These are phyloP conservation scores for Podospora pseudoanserina DNA, from an alignment of 495 filamentous ascomycete genomes.

Conservation along the genomic window DNA sequence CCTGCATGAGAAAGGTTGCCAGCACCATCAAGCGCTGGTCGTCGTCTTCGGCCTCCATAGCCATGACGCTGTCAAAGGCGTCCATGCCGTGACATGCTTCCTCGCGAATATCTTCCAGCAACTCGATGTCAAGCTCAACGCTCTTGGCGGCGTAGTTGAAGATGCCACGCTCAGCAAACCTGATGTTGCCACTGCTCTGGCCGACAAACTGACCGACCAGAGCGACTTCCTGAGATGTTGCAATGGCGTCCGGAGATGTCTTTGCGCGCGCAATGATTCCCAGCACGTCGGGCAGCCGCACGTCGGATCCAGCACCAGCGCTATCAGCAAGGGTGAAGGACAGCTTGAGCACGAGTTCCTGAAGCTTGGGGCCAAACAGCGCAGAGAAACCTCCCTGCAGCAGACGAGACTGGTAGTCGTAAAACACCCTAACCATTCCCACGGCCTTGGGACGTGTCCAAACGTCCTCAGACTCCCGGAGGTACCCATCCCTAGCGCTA, in stretches of 20 bases:
- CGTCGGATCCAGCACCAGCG: constrained; percentile 29
- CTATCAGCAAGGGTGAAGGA: constrained; percentile 44
- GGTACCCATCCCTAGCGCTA: constrained; percentile 18
- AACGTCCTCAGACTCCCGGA: constrained; percentile 32
- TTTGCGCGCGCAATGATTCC: constrained; percentile 48
- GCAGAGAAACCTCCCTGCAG: constrained; percentile 50
- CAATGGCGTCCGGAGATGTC: constrained; percentile 40
- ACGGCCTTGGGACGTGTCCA: constrained; percentile 44
- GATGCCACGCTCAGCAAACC: constrained; percentile 46
- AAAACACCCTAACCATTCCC: constrained; percentile 49
- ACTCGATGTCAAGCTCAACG: constrained; percentile 45
- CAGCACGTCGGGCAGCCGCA: constrained; percentile 45
- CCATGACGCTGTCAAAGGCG: constrained; percentile 44
- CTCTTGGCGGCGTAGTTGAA: constrained; percentile 46
- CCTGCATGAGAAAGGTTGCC: constrained; percentile 44
- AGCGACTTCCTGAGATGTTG: constrained; percentile 44
- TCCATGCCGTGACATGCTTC: constrained; percentile 51
- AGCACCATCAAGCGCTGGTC: constrained; percentile 38
- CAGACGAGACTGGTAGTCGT: constrained; percentile 48
- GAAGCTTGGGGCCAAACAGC: constrained; percentile 46
- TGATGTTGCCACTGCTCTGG: constrained; percentile 36
- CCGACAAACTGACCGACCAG: constrained; percentile 47
- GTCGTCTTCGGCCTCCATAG: constrained; percentile 23
- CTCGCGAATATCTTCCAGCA: constrained; percentile 48
- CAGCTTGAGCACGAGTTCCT: constrained; percentile 50